phyloP scores from a whole-genome alignment of 2,329 filamentous ascomycete genomes.

The Fusarium cicatricum region DNA sequence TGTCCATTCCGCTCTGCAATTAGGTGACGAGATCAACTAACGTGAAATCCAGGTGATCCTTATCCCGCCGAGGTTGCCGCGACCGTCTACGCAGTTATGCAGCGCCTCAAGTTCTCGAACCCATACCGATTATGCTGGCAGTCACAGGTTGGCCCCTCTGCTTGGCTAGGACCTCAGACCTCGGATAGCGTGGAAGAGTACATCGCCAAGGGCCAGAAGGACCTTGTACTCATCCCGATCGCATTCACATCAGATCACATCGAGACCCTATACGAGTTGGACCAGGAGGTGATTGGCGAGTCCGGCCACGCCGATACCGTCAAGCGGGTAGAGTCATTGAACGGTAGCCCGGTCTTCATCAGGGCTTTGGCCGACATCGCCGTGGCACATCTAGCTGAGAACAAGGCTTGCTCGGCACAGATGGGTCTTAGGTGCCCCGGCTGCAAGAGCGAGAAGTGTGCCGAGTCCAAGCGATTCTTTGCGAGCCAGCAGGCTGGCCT shows the following conservation, averaged over 20 bases:
- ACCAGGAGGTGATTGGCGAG: slow-evolving; percentile 93
- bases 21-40: slow-evolving; percentile 38
- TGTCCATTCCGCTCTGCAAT: background rate
- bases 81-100: slow-evolving; percentile 97
- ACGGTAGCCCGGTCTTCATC: slow-evolving; percentile 91
- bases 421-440: slow-evolving; percentile 93
- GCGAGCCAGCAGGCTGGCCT: slow-evolving; percentile 51
- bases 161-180: slow-evolving; percentile 96
- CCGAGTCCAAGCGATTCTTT: slow-evolving; percentile 78
- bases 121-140: slow-evolving; percentile 97
- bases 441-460: slow-evolving; percentile 88
- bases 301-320: slow-evolving; percentile 79
- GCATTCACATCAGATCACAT: slow-evolving; percentile 99
- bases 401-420: slow-evolving; percentile 75
- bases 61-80: slow-evolving; percentile 96
- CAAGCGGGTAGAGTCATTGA: slow-evolving; percentile 90
- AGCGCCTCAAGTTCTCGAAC: slow-evolving; percentile 85
- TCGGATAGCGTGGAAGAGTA: slow-evolving; percentile 87
- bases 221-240: slow-evolving; percentile 91
- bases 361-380: slow-evolving; percentile 88
- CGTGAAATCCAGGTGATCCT: slow-evolving; percentile 72
- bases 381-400: slow-evolving; percentile 77
- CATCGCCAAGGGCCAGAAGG: slow-evolving; percentile 88
- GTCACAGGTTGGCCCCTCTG: slow-evolving; percentile 93
- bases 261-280: slow-evolving; percentile 93